Evolutionary conservation across 306 rosid genomes (phyloP).

Genomic region (Glycine tomentella): DNA sequence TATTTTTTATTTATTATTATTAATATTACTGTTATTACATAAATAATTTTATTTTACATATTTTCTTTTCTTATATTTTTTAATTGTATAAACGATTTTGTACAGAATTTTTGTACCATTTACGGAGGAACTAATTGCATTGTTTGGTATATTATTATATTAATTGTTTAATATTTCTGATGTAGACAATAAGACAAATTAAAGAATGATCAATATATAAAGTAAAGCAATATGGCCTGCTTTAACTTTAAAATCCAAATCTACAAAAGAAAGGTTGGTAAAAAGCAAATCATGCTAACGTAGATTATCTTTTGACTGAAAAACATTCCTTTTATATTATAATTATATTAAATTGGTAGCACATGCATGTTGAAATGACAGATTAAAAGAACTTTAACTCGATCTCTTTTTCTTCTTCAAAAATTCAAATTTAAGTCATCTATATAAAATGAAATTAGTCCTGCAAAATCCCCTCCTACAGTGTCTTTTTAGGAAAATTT

Average conservation of each 20-base stretch:
- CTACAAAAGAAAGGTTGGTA: neutral
- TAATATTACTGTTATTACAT: neutral
- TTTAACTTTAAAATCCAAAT: conserved; percentile 5
- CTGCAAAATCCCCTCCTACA: neutral
- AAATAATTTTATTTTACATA: neutral
- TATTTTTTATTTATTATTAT: too few species aligned
- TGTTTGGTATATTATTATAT: neutral
- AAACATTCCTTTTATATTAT: neutral
- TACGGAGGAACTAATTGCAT: neutral
- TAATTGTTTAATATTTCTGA: neutral
- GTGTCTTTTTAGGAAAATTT: neutral
- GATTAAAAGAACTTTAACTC: neutral
- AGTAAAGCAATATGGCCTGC: conserved; percentile 4
- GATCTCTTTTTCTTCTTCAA: neutral
- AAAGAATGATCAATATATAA: neutral
- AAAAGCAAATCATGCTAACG: conserved; percentile 23
- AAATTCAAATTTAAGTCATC: neutral
- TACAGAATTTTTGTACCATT: neutral
- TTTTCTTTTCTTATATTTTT: neutral
- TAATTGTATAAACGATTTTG: neutral
- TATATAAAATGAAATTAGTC: too few species aligned
- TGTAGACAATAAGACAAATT: too few species aligned
- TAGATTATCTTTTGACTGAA: conserved; percentile 3
- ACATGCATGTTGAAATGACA: neutral
- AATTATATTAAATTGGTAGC: neutral